Conservation (phyloP, 73 alveolate genomes). For the Breviolum minutum region DNA sequence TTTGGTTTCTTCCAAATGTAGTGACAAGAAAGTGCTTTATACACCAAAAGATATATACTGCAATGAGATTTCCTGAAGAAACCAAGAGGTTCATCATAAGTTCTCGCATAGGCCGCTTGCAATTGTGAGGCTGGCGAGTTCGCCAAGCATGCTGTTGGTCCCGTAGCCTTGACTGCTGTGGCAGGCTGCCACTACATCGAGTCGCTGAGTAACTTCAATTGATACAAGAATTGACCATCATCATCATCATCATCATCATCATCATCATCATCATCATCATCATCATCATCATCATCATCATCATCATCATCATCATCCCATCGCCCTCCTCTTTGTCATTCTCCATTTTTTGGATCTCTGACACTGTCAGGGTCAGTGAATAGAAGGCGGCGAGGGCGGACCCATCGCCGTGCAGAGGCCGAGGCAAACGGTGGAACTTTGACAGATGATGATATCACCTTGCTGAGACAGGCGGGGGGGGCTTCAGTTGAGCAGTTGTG, state of each 20-base stretch:
- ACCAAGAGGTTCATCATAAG: not conserved
- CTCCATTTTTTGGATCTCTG: not conserved
- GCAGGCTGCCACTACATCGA: not conserved
- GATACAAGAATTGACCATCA: not conserved
- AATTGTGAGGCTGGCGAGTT: not conserved
- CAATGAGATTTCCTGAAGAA: too few relatives aligned
- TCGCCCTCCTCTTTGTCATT: not conserved
- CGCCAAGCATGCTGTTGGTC: not conserved
- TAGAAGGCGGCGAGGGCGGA: not conserved
- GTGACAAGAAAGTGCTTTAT: not conserved
- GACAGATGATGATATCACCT: conserved; percentile 54
- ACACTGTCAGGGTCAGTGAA: not conserved
- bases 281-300: too few relatives aligned
- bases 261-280: too few relatives aligned
- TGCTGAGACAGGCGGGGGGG: conserved; percentile 12
- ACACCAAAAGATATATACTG: not conserved
- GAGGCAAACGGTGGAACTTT: conserved; percentile 11
- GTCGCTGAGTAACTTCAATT: not conserved
- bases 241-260: too few relatives aligned
- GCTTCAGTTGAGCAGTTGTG: not conserved
- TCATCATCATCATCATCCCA: too few relatives aligned
- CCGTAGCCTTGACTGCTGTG: not conserved
- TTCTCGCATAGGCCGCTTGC: not conserved
- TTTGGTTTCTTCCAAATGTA: not conserved
- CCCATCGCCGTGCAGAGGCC: not conserved